A percentile compares a stretch with the other conserved stretches of the same genome.
Conservation (phyloP, 2,329 filamentous ascomycete genomes). For the Massarina eburnea region DNA sequence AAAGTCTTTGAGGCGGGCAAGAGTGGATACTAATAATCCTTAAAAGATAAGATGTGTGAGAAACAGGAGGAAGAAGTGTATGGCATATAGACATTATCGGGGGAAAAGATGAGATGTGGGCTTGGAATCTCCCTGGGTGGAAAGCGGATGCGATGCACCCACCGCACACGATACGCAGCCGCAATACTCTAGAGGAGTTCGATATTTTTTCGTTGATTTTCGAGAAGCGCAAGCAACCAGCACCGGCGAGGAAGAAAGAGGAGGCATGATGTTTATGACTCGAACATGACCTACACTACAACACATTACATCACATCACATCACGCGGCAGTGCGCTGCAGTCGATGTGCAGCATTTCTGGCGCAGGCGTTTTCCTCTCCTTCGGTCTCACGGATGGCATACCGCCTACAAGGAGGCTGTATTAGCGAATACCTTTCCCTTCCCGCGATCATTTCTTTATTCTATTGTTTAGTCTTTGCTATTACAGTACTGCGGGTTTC, state of each 20-base stretch:
- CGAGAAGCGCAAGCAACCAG: neutral
- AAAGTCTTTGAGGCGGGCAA: slow-evolving; percentile 40
- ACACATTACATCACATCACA: no score
- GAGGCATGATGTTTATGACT: neutral
- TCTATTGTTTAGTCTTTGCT: neutral
- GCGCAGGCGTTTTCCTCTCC: neutral
- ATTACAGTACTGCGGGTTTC: no score
- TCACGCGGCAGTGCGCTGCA: neutral
- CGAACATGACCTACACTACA: neutral
- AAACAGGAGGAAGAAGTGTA: neutral
- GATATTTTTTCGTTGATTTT: neutral
- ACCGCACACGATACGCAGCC: neutral
- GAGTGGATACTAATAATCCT: slow-evolving; percentile 7
- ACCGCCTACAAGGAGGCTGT: neutral
- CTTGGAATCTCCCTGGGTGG: neutral
- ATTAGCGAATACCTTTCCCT: neutral
- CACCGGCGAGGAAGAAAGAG: no score
- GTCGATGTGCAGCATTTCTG: neutral
- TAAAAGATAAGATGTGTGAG: neutral
- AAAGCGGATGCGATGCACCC: neutral
- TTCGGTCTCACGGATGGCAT: neutral
- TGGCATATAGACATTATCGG: no score
- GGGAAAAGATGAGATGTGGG: neutral
- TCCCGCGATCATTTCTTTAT: neutral
- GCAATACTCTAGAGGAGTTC: neutral